These are phyloP conservation scores for Collybia nuda DNA, from an alignment of 768 basidiomycete genomes.

Conservation along the genomic window DNA sequence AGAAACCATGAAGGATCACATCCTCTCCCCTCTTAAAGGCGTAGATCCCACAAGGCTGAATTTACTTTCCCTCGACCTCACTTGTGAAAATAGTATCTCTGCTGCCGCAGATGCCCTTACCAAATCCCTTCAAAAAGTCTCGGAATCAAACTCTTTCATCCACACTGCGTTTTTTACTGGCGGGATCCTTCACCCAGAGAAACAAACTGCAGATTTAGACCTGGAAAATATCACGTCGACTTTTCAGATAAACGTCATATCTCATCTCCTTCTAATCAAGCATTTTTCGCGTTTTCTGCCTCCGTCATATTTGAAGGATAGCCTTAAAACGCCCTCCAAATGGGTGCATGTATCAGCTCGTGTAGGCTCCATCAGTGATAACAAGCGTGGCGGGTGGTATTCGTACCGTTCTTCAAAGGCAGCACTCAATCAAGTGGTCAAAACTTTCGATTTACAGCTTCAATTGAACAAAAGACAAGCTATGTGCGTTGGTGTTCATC, in stretches of 20 bases:
- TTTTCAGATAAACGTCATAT: constrained; percentile 59
- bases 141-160: constrained; percentile 37
- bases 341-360: constrained; percentile 64
- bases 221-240: constrained; percentile 36
- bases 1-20: constrained; percentile 33
- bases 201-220: constrained; percentile 48
- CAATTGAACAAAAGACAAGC: constrained; percentile 44
- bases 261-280: constrained; percentile 61
- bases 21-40: constrained; percentile 40
- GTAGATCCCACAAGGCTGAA: constrained; percentile 44
- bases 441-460: constrained; percentile 58
- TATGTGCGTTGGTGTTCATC: constrained; percentile 56
- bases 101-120: constrained; percentile 43
- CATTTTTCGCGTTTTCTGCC: constrained; percentile 63
- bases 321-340: constrained; percentile 36
- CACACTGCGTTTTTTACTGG: constrained; percentile 57
- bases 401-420: constrained; percentile 64
- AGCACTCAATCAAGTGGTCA: constrained; percentile 62
- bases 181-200: constrained; percentile 56
- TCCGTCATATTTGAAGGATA: constrained; percentile 15
- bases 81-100: constrained; percentile 49
- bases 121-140: constrained; percentile 20
- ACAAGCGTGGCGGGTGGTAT: constrained; percentile 59
- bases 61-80: constrained; percentile 50
- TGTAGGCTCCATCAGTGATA: constrained; percentile 59